Evolutionary conservation across 2,329 filamentous ascomycete species (phyloP), one percentile per base, ranked within the genome.

Genomic region (Colletotrichum cuscutae): DNA sequence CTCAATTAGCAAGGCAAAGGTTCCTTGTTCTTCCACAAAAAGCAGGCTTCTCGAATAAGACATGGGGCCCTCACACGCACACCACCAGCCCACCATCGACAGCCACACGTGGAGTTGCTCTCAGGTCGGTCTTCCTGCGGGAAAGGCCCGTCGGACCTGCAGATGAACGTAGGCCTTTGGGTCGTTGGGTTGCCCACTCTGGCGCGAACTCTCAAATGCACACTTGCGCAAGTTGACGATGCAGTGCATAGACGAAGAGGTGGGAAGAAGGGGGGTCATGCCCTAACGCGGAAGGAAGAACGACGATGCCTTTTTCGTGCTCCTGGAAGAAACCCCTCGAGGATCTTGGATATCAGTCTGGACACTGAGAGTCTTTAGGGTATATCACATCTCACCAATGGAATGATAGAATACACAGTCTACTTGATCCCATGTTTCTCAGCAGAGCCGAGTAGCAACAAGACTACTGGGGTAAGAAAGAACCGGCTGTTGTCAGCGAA

Each of bases 111-210:
- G 69, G 69, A 69, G 69, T 46, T 26, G 11, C 22, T 54, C 28
- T 42, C 53, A 63, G 65, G 42, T 24, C 63, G 53, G 70, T 46
- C 70, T 46, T 69, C 32, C 69, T 71, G 66, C 71, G 67, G 71
- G 66, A 68, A 56, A 68, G 66, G 66, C 54, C 66, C 66, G 66
- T 61, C 61, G 71, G 67, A 65, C 71, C 71, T 73, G 71, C 71
- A 73, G 71, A 70, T 56, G 46, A 52, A 73, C 59, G 71, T 66
- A 58, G 49, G 22, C 35, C 30, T 64, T 46, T 56, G 28, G 54
- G 53, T 7, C 59, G 22, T 46, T 57, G 49, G 52, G 52, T 24
- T 28, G 32, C 22, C 65, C 59, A 59, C 52, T 54, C 60, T 73
- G 53, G 66, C 56, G 66, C 67, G 54, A 64, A 60, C 59, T 54